Percentiles rank a stretch among this genome's conserved stretches.
Evolutionary conservation across 352 stramenopile species (phyloP).

Genomic region (Phytopythium boreale): DNA sequence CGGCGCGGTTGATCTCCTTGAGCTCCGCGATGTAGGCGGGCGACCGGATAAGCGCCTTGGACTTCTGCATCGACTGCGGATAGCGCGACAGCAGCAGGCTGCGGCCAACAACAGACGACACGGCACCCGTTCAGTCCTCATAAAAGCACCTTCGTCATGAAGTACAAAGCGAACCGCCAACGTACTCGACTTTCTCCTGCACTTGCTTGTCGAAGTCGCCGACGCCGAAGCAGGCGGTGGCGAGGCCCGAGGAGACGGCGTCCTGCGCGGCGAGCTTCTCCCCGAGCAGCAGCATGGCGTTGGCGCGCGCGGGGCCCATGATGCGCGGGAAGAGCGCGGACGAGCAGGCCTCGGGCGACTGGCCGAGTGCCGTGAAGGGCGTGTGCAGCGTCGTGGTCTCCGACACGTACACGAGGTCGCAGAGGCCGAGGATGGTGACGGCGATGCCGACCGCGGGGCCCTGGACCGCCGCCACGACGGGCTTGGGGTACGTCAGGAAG

Average conservation of each 20-base stretch:
- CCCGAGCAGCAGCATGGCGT: constrained; percentile 86
- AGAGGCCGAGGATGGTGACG: constrained; percentile 86
- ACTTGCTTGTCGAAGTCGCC: constrained; percentile 62
- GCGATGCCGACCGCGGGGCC: constrained; percentile 89
- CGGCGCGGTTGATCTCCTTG: constrained; percentile 48
- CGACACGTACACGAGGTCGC: constrained; percentile 89
- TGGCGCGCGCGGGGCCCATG: constrained; percentile 84
- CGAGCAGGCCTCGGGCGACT: constrained; percentile 90
- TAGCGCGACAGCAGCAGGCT: constrained; percentile 62
- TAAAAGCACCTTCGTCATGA: background rate
- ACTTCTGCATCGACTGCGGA: constrained; percentile 57
- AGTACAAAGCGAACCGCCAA: constrained; percentile 8
- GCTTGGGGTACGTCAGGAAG: constrained; percentile 89
- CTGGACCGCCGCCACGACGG: constrained; percentile 88
- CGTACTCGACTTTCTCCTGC: constrained; percentile 56
- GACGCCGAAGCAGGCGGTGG: constrained; percentile 51
- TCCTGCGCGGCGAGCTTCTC: constrained; percentile 77
- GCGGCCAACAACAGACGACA: background rate
- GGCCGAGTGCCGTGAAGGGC: constrained; percentile 88
- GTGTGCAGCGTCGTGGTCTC: constrained; percentile 88
- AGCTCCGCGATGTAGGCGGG: constrained; percentile 42
- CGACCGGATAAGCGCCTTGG: constrained; percentile 60
- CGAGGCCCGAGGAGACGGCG: constrained; percentile 40
- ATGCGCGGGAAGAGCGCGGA: constrained; percentile 82
- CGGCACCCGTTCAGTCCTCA: constrained; percentile 3